A percentile compares a stretch with the other conserved stretches of the same genome.
Evolutionary conservation across 441 rosid species (phyloP).

Genomic region (Geranium incanum): DNA sequence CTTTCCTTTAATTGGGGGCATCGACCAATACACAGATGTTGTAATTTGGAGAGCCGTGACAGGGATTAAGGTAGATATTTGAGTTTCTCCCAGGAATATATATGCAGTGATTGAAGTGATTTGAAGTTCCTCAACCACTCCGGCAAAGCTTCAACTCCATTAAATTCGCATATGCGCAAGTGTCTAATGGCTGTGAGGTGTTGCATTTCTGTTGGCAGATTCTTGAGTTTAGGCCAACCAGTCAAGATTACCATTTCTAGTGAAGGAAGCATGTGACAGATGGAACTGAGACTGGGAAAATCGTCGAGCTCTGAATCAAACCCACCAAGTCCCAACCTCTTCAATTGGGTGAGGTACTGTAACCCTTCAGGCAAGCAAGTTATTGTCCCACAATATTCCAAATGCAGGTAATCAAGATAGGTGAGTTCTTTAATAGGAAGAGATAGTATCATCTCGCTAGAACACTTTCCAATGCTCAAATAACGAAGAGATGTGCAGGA

Average conservation of each 20-base stretch:
- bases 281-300: conserved; percentile 18
- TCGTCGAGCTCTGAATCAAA: conserved; percentile 15
- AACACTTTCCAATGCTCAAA: background rate
- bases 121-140: conserved; percentile 24
- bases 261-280: conserved; percentile 10
- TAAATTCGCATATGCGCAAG: background rate
- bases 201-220: conserved; percentile 28
- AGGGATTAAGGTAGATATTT: conserved; percentile 19
- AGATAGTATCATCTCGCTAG: conserved; percentile 10
- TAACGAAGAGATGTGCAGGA: conserved; percentile 14
- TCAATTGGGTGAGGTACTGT: conserved; percentile 16
- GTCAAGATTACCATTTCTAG: conserved; percentile 7
- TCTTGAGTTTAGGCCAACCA: conserved; percentile 18
- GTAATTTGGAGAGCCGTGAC: conserved; percentile 17
- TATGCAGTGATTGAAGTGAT: conserved; percentile 15
- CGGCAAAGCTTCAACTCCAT: conserved; percentile 22
- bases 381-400: background rate
- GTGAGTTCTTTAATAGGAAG: background rate
- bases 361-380: background rate
- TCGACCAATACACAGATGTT: background rate
- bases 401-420: background rate
- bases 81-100: conserved; percentile 8
- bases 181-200: conserved; percentile 16
- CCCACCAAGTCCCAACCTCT: conserved; percentile 15
- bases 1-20: conserved; percentile 19